Evolutionary conservation across 1,284 basidiomycete species (phyloP).

Genomic region (Schizophyllum commune): DNA sequence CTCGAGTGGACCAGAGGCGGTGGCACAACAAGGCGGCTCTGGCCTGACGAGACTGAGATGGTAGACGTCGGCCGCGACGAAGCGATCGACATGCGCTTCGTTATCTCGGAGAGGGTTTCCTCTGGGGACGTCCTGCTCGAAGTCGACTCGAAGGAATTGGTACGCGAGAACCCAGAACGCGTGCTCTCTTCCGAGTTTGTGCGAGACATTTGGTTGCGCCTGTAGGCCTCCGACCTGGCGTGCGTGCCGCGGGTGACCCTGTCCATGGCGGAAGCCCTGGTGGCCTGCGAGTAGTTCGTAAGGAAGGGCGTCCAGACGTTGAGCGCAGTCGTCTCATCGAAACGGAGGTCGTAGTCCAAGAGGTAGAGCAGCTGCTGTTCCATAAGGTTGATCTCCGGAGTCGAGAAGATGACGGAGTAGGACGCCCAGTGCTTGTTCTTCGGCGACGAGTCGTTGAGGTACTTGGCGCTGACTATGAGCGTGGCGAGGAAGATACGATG

Average conservation of each 20-base stretch:
- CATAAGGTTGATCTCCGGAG: constrained; percentile 89
- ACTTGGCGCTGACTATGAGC: constrained; percentile 94
- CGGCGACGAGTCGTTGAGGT: constrained; percentile 92
- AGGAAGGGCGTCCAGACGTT: constrained; percentile 58
- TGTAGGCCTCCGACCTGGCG: constrained; percentile 33
- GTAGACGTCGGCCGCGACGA: constrained; percentile 26
- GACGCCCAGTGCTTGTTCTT: constrained; percentile 93
- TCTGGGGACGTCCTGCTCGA: constrained; percentile 21
- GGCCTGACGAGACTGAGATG: constrained; percentile 23
- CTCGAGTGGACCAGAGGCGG: constrained; percentile 27
- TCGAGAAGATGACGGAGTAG: constrained; percentile 72
- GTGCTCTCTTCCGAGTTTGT: constrained; percentile 31
- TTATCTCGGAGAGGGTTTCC: constrained; percentile 44
- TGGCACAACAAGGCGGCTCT: constrained; percentile 14
- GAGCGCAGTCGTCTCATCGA: constrained; percentile 73
- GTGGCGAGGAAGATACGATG: constrained; percentile 95
- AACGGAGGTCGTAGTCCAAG: constrained; percentile 84
- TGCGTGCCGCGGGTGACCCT: constrained; percentile 49
- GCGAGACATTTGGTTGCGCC: constrained; percentile 26
- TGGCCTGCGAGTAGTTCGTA: constrained; percentile 30
- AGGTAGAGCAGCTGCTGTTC: constrained; percentile 89
- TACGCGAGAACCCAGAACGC: constrained; percentile 17
- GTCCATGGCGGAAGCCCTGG: constrained; percentile 46
- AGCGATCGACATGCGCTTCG: constrained; percentile 40
- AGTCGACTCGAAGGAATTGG: constrained; percentile 15